phyloP scores from a whole-genome alignment of 2,329 filamentous ascomycete genomes.

The Colletotrichum destructivum region DNA sequence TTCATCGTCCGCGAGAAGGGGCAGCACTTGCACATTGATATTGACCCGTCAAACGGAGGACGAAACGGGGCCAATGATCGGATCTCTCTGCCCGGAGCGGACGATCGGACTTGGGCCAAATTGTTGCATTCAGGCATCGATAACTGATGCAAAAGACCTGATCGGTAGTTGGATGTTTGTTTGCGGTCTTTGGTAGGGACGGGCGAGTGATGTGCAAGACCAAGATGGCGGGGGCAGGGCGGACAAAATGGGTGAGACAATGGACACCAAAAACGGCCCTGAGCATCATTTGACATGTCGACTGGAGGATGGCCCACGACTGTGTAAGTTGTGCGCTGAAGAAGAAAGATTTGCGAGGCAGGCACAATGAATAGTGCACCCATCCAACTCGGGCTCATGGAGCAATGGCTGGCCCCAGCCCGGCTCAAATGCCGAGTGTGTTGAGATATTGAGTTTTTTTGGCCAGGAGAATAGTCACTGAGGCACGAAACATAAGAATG shows the following conservation, averaged over 20 bases:
- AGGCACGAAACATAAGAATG: conserved; percentile 3
- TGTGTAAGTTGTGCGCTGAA: neutral
- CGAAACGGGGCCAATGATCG: conserved; percentile 3
- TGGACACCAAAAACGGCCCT: conserved; percentile 18
- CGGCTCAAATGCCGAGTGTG: neutral
- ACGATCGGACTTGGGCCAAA: neutral
- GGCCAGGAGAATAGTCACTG: conserved; percentile 6
- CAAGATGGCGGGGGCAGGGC: conserved; percentile 35
- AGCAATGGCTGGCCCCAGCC: neutral
- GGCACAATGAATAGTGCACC: neutral
- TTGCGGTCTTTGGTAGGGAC: conserved; percentile 17
- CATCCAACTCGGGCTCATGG: neutral
- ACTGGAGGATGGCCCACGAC: neutral
- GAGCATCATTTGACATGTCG: conserved; percentile 31
- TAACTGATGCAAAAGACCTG: conserved; percentile 17
- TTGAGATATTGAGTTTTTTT: neutral
- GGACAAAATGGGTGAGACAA: conserved; percentile 11
- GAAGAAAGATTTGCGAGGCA: conserved; percentile 9
- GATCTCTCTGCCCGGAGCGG: conserved; percentile 5
- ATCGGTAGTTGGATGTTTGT: conserved; percentile 27
- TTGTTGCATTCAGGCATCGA: conserved; percentile 17
- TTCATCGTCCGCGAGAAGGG: neutral
- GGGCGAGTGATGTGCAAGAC: conserved; percentile 22
- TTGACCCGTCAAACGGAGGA: conserved; percentile 4
- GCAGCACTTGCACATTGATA: conserved; percentile 4